These are phyloP conservation scores for Heterotrichella gracilis DNA, from an alignment of 352 stramenopile genomes.

Conservation along the genomic window DNA sequence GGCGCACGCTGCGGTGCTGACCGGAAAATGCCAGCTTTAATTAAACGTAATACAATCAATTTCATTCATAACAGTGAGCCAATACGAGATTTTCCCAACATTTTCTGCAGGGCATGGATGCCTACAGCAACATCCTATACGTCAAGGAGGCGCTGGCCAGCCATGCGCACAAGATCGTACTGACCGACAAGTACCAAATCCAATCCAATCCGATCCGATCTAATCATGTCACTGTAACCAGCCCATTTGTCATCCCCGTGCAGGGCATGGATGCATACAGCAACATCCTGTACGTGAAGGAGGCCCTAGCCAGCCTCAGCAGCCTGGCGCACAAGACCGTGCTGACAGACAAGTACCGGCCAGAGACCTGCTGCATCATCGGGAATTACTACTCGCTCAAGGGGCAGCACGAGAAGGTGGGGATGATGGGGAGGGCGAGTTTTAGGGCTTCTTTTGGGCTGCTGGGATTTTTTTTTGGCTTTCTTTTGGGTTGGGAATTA, in stretches of 20 bases:
- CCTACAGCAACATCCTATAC: slow-evolving; percentile 41
- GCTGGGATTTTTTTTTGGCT: too few relatives aligned
- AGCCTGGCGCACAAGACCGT: slow-evolving; percentile 22
- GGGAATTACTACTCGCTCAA: slow-evolving; percentile 52
- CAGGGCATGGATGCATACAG: slow-evolving; percentile 41
- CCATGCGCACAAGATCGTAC: slow-evolving; percentile 22
- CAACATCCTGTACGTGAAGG: slow-evolving; percentile 43
- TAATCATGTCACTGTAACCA: too few relatives aligned
- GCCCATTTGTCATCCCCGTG: too few relatives aligned
- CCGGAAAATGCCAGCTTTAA: too few relatives aligned
- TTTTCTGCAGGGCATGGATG: slow-evolving; percentile 41
- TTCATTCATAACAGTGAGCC: too few relatives aligned
- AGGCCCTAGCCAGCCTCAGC: slow-evolving; percentile 30
- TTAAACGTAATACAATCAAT: too few relatives aligned
- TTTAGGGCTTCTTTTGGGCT: too few relatives aligned
- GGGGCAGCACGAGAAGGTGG: slow-evolving; percentile 58
- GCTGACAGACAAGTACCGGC: slow-evolving; percentile 65
- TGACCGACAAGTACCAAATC: slow-evolving; percentile 48
- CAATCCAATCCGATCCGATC: too few relatives aligned
- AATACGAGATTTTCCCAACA: too few relatives aligned
- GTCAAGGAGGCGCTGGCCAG: slow-evolving; percentile 34
- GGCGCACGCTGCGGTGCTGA: slow-evolving; percentile 20
- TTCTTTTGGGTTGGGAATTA: too few relatives aligned
- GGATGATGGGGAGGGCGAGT: too few relatives aligned
- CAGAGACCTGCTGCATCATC: slow-evolving; percentile 89